phyloP scores from a whole-genome alignment of 2,329 filamentous ascomycete genomes.

The Penicillium griseofulvum region DNA sequence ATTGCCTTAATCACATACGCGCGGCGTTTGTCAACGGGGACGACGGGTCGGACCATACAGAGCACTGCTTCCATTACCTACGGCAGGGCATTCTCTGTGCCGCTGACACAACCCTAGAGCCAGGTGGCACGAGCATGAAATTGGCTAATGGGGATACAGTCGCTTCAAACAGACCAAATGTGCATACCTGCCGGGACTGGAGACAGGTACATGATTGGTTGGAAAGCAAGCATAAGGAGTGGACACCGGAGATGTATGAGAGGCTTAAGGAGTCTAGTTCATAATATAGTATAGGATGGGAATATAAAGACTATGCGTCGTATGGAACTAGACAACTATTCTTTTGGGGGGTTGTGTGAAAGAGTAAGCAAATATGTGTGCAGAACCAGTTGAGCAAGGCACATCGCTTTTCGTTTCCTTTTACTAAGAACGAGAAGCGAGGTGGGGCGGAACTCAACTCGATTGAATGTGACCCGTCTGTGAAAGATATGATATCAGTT shows the following conservation, averaged over 20 bases:
- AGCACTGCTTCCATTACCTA: background rate
- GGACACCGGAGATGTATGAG: background rate
- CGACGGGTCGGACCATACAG: background rate
- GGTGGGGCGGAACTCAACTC: too few relatives aligned
- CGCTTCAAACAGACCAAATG: background rate
- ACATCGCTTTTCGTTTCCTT: background rate
- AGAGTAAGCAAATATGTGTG: background rate
- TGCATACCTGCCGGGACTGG: slow-evolving; percentile 2
- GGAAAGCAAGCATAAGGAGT: background rate
- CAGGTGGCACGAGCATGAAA: background rate
- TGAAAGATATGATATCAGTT: background rate
- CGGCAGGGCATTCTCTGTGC: background rate
- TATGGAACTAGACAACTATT: background rate
- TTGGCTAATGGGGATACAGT: background rate
- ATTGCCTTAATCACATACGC: background rate
- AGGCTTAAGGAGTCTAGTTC: background rate
- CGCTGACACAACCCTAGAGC: background rate
- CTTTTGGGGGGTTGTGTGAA: background rate
- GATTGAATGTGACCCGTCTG: background rate
- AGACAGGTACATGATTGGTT: background rate
- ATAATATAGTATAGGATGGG: background rate
- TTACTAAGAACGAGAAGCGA: background rate
- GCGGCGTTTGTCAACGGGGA: background rate
- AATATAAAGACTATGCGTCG: background rate
- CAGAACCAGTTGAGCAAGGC: background rate